Evolutionary conservation across 495 filamentous ascomycete species (phyloP).

Genomic region (Staphylotrichum tortipilum): DNA sequence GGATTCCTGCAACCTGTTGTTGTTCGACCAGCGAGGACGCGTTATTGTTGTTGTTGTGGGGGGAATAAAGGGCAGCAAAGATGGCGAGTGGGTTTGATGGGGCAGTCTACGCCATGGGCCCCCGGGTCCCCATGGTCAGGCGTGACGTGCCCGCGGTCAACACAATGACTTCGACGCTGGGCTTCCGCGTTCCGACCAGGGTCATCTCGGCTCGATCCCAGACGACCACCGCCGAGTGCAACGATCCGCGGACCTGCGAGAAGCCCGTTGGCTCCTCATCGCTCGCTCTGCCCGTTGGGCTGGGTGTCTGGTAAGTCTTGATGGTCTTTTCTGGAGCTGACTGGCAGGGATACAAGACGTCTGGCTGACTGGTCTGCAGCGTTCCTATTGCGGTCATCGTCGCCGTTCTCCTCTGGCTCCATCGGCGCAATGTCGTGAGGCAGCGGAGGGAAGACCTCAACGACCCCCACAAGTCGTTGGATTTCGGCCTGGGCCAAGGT

Average conservation of each 20-base stretch:
- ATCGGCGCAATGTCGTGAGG: conserved; percentile 65
- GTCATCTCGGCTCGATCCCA: conserved; percentile 11
- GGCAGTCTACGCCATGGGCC: conserved; percentile 19
- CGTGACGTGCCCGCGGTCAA: no score
- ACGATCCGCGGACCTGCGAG: conserved; percentile 35
- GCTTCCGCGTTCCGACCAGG: conserved; percentile 12
- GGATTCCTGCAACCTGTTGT: neutral
- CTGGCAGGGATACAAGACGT: no score
- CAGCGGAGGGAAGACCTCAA: conserved; percentile 70
- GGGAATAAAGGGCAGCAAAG: conserved; percentile 6
- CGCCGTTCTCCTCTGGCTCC: conserved; percentile 62
- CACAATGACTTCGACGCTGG: conserved; percentile 8
- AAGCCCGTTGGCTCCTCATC: conserved; percentile 47
- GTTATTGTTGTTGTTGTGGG: conserved; percentile 1
- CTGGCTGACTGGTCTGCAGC: conserved; percentile 33
- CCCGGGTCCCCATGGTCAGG: conserved; percentile 17
- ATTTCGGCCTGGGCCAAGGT: conserved; percentile 70
- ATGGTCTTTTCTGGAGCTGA: no score
- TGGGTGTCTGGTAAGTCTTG: conserved; percentile 70
- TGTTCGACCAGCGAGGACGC: neutral
- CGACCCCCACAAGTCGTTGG: conserved; percentile 85
- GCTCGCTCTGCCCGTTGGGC: conserved; percentile 65
- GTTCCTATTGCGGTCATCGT: conserved; percentile 66
- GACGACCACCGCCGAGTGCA: conserved; percentile 10
- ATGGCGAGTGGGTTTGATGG: conserved; percentile 23